These are phyloP conservation scores for Didymella lethalis DNA, from an alignment of 2,329 filamentous ascomycete genomes.

Conservation along the genomic window DNA sequence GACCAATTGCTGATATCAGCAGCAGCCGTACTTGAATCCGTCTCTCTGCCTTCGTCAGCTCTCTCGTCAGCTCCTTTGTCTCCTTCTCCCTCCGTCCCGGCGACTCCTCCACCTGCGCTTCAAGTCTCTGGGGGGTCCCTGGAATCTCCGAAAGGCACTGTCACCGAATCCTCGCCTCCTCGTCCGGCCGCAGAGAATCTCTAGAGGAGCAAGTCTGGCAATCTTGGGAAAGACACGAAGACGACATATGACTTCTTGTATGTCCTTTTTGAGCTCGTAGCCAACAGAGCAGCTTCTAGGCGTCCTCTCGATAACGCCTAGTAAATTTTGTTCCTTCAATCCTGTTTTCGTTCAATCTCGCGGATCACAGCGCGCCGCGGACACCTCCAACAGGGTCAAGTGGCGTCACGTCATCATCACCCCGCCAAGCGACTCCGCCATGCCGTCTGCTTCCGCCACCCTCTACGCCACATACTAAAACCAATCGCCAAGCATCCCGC, in stretches of 20 bases:
- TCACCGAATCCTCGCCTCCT: background rate
- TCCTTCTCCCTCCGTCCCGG: background rate
- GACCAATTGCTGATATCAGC: background rate
- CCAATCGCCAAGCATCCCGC: conserved; percentile 25
- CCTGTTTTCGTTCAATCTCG: background rate
- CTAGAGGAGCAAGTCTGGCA: background rate
- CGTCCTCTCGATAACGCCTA: background rate
- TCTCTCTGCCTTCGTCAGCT: background rate
- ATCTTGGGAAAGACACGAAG: too few relatives aligned
- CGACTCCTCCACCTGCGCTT: background rate
- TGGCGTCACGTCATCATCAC: conserved; percentile 26
- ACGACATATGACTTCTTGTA: background rate
- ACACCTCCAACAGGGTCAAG: conserved; percentile 4
- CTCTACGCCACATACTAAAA: conserved; percentile 11
- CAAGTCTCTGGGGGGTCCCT: background rate
- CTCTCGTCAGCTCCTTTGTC: background rate
- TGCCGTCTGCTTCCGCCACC: conserved; percentile 2
- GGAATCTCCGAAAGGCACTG: background rate
- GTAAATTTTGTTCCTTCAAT: background rate
- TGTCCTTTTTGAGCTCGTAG: background rate
- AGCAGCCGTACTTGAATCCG: background rate
- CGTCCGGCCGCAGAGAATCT: background rate
- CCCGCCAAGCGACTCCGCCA: conserved; percentile 23
- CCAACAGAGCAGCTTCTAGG: background rate
- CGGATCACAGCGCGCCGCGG: background rate